These are phyloP conservation scores for Trichoderma pleuroti DNA, from an alignment of 2,329 filamentous ascomycete genomes.

Conservation along the genomic window DNA sequence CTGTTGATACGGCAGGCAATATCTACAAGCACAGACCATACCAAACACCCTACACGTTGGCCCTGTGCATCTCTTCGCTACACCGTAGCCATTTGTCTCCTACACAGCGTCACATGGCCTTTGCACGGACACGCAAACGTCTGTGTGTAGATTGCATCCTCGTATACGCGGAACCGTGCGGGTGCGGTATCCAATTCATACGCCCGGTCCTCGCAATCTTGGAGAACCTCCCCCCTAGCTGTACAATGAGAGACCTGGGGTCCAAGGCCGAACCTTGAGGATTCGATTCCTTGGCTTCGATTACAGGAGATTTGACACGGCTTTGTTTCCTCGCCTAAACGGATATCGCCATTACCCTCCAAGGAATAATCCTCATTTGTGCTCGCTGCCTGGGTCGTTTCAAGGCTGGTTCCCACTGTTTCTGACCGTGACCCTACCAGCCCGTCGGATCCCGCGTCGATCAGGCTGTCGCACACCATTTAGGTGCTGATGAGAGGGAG, in stretches of 20 bases:
- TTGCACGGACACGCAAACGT: background rate
- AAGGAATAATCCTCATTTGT: background rate
- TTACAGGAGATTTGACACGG: background rate
- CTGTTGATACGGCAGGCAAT: background rate
- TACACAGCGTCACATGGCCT: background rate
- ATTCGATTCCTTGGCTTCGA: background rate
- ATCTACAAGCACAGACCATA: background rate
- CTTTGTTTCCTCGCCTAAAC: background rate
- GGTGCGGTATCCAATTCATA: background rate
- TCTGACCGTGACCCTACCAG: background rate
- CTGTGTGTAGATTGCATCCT: background rate
- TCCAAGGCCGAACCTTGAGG: background rate
- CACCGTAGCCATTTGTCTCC: background rate
- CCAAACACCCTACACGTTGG: background rate
- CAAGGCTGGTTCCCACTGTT: background rate
- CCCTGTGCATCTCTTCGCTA: background rate
- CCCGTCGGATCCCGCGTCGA: conserved; percentile 4
- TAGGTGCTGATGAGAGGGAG: background rate
- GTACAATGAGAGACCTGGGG: background rate
- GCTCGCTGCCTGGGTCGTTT: background rate
- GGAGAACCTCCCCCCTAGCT: background rate
- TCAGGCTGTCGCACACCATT: background rate
- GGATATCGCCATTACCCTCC: background rate
- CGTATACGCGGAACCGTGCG: background rate
- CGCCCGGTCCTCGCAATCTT: background rate